A percentile compares a stretch with the other conserved stretches of the same genome.
Evolutionary conservation across 202 grass and related monocot genomes (phyloP).

Genomic region (Eragrostis tef): DNA sequence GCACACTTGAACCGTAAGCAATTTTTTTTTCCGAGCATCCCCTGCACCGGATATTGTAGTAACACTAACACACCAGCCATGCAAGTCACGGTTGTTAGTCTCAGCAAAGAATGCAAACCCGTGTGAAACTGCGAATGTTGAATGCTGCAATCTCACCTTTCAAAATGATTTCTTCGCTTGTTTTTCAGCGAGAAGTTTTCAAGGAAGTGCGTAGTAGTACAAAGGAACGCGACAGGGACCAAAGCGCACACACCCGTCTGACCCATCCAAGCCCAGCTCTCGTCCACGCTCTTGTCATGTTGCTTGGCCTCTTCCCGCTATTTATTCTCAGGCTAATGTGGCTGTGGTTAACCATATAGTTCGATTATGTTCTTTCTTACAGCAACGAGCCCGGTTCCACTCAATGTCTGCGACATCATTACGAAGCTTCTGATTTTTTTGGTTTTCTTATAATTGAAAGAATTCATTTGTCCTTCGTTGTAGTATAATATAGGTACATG

Average conservation of each 20-base stretch:
- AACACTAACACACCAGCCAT: neutral
- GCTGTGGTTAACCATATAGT: neutral
- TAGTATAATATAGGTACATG: neutral
- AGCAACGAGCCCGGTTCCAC: neutral
- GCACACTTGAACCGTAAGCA: neutral
- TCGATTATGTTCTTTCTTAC: neutral
- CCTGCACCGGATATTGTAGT: neutral
- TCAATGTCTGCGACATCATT: neutral
- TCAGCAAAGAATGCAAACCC: neutral
- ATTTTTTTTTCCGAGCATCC: neutral
- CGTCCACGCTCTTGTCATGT: neutral
- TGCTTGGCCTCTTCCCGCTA: neutral
- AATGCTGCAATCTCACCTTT: neutral
- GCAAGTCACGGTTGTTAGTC: neutral
- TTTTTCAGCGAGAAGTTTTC: neutral
- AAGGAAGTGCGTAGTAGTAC: neutral
- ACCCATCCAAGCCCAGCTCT: constrained; percentile 4
- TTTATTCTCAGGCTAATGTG: neutral
- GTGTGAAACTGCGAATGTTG: neutral
- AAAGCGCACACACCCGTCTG: constrained; percentile 11
- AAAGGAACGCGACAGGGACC: constrained; percentile 34
- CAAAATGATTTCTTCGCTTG: neutral
- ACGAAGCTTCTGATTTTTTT: neutral
- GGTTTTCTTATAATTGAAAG: neutral
- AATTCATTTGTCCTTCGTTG: neutral